These are phyloP conservation scores for Zangia roseola DNA, from an alignment of 768 basidiomycete genomes.

Conservation along the genomic window DNA sequence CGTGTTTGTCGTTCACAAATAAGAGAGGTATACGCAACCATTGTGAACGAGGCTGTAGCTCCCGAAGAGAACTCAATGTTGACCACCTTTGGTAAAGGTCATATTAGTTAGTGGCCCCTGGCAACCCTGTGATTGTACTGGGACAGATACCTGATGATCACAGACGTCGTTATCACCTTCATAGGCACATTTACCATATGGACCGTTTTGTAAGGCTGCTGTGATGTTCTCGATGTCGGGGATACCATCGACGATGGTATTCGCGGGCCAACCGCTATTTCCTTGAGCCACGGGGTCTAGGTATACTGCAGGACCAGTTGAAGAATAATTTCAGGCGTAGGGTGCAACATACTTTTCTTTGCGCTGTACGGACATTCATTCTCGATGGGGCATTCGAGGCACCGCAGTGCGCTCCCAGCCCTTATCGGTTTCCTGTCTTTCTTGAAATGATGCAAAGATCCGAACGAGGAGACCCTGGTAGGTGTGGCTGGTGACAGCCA, in stretches of 20 bases:
- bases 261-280: constrained; percentile 58
- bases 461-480: constrained; percentile 77
- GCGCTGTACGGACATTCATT: constrained; percentile 81
- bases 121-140: background rate
- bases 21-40: constrained; percentile 80
- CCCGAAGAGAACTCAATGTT: constrained; percentile 85
- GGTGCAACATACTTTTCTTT: constrained; percentile 61
- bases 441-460: constrained; percentile 80
- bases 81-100: constrained; percentile 52
- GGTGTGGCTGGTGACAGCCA: constrained; percentile 71
- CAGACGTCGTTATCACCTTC: constrained; percentile 84
- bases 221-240: constrained; percentile 88
- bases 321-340: background rate
- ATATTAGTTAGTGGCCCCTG: background rate
- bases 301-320: constrained; percentile 55
- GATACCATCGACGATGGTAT: constrained; percentile 70
- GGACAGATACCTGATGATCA: constrained; percentile 64
- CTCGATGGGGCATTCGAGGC: constrained; percentile 74
- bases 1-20: constrained; percentile 83
- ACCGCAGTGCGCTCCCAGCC: constrained; percentile 69
- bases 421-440: constrained; percentile 65
- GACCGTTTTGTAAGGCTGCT: constrained; percentile 62
- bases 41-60: constrained; percentile 81
- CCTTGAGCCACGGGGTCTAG: constrained; percentile 64
- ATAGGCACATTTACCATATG: constrained; percentile 84